Percentiles rank a stretch among this genome's conserved stretches.
Conservation (phyloP, 2,329 filamentous ascomycete genomes). For the Claviceps digitariae region DNA sequence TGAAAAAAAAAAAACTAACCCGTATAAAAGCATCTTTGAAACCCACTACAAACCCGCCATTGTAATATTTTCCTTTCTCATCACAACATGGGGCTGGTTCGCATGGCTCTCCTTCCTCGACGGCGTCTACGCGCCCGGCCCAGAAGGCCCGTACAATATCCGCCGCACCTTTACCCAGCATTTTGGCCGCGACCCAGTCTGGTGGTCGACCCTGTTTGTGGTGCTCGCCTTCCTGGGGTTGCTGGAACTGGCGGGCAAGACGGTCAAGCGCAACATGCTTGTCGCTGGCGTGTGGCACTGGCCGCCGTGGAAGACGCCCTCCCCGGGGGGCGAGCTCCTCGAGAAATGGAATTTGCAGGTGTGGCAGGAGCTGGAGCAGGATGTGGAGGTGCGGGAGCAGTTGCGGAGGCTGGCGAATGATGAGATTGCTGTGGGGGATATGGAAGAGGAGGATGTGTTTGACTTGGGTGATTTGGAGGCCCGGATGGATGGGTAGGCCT, state of each 20-base stretch:
- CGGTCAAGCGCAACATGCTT: slow-evolving; percentile 31
- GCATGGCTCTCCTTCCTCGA: slow-evolving; percentile 63
- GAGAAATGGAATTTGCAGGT: slow-evolving; percentile 40
- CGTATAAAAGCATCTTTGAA: slow-evolving; percentile 45
- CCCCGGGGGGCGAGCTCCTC: slow-evolving; percentile 17
- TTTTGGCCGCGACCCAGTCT: slow-evolving; percentile 55
- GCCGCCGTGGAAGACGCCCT: slow-evolving; percentile 27
- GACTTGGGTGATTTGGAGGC: slow-evolving; percentile 2
- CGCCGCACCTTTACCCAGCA: slow-evolving; percentile 48
- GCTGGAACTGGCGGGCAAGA: slow-evolving; percentile 50
- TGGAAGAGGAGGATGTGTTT: slow-evolving; percentile 7
- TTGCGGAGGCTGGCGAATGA: slow-evolving; percentile 27
- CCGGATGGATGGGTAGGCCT: slow-evolving; percentile 2
- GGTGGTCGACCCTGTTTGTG: slow-evolving; percentile 61
- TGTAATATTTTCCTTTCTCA: slow-evolving; percentile 42
- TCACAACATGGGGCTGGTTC: slow-evolving; percentile 54
- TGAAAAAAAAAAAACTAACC: neutral
- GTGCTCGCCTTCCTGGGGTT: slow-evolving; percentile 45
- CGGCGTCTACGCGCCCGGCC: slow-evolving; percentile 38
- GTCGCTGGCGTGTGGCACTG: slow-evolving; percentile 33
- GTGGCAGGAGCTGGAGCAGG: slow-evolving; percentile 46
- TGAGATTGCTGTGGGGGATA: slow-evolving; percentile 15
- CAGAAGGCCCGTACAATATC: slow-evolving; percentile 50
- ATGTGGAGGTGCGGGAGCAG: slow-evolving; percentile 28
- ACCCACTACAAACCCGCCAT: slow-evolving; percentile 61